Evolutionary conservation across 2,329 filamentous ascomycete species (phyloP).

Genomic region (Cladosporium sp.): DNA sequence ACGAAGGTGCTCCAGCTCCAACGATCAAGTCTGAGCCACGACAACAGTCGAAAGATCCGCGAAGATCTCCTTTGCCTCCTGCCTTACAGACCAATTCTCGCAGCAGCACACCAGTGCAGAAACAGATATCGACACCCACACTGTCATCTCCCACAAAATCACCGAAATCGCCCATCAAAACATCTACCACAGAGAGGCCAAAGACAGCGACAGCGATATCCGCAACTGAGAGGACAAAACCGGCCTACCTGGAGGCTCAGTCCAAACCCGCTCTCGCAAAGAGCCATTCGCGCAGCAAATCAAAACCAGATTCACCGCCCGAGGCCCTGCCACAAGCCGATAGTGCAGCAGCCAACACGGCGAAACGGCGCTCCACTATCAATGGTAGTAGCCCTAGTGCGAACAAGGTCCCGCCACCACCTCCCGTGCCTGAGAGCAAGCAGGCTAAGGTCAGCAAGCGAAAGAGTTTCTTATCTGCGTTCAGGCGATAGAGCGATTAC

Average conservation of each 20-base stretch:
- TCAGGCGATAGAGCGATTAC: constrained; percentile 34
- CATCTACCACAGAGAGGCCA: not conserved
- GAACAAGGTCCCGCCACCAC: constrained; percentile 12
- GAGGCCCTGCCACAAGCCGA: constrained; percentile 11
- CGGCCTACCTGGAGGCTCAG: constrained; percentile 8
- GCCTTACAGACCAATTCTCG: not conserved
- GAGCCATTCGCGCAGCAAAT: constrained; percentile 2
- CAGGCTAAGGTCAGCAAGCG: constrained; percentile 47
- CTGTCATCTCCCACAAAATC: constrained; percentile 2
- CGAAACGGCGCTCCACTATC: constrained; percentile 33
- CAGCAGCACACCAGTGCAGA: constrained; percentile 14
- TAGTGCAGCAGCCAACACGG: constrained; percentile 29
- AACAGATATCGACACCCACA: constrained; percentile 1
- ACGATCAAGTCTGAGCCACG: constrained; percentile 13
- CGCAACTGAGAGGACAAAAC: not conserved
- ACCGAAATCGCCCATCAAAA: not conserved
- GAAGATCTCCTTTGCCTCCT: not conserved
- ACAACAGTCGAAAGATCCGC: constrained; percentile 1
- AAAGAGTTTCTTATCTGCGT: constrained; percentile 51
- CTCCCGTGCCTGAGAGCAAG: constrained; percentile 31
- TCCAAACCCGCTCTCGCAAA: constrained; percentile 13
- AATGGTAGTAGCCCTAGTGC: not conserved
- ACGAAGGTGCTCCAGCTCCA: constrained; percentile 6
- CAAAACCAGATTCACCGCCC: constrained; percentile 1
- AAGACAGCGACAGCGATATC: not conserved